Base-by-base conservation (phyloP, 345 rosid genomes). In the Draba incana region DNA sequence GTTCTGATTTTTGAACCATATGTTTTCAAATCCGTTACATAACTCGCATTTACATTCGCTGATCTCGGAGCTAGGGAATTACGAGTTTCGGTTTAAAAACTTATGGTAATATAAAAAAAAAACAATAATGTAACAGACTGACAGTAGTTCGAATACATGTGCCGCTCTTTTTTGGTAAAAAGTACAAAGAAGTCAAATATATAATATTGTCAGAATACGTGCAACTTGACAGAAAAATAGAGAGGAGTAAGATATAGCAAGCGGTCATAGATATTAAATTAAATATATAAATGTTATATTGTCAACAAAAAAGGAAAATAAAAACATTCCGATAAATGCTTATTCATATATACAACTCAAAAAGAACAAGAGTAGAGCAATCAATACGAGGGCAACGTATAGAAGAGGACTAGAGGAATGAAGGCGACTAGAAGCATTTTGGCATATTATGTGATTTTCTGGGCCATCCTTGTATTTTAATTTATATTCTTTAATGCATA, bases 381-480 rank as follows among this genome's bases (percentile, higher is more conserved):
- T 70, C 49, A 70, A 70, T 42, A 12, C 20, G 66, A 69, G 20
- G 42, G 58, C 25, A 59, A 59, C 74, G 35, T 51, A 30, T 59
- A n/a, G 15, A 28, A 59, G 52, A 60, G 44, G 60, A 31, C 37
- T 33, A 33, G 37, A 33, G 8, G 37, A 33, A 4, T 60, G n/a
- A 70, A 60, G 48, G 67, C 16, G 67, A 70, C 67, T 31, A 13
- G 11, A 70, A 50, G 61, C 13, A 30, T 60, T 70, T 70, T 70
- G 68, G 60, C 61, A 43, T 60, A 60, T 70, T 61, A 30, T 70
- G 61, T 31, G 61, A 60, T 50, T 70, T 61, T 42, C 51, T 70
- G 74, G 74, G 74, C 59, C 74, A 69, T 4, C 42, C 53, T 39
- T 39, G 49, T 15, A 38, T 59, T 57, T 69, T 8, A 28, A 49